Evolutionary conservation across 2,329 filamentous ascomycete species (phyloP).

Genomic region (Teratosphaeriaceae sp.): DNA sequence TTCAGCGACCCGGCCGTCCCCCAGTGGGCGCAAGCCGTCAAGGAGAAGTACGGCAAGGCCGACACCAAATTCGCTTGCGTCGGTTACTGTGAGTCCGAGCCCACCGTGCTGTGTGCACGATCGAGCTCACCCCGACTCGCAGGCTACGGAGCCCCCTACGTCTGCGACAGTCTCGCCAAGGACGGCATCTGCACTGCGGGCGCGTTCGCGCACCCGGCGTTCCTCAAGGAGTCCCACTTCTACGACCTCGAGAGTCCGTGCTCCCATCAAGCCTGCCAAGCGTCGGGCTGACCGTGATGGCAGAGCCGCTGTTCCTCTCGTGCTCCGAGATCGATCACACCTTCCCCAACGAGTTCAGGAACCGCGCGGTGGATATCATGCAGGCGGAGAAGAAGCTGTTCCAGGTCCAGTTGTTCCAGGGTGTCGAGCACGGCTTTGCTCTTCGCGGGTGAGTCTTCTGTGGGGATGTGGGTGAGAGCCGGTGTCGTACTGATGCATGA

Average conservation of each 20-base stretch:
- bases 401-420: constrained; percentile 28
- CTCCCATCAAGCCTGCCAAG: too few relatives aligned
- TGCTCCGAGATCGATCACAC: constrained; percentile 42
- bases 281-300: too few relatives aligned
- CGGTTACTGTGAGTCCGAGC: too few relatives aligned
- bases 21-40: constrained; percentile 14
- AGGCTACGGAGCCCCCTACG: constrained; percentile 33
- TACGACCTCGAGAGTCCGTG: constrained; percentile 29
- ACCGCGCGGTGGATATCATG: constrained; percentile 39
- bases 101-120: too few relatives aligned
- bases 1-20: constrained; percentile 9
- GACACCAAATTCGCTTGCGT: constrained; percentile 14
- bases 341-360: constrained; percentile 34
- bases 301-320: constrained; percentile 39
- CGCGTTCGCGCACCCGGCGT: constrained; percentile 47
- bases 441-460: constrained; percentile 32
- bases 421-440: constrained; percentile 31
- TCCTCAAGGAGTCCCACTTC: constrained; percentile 44
- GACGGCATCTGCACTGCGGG: constrained; percentile 34
- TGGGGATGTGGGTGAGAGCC: constrained; percentile 31
- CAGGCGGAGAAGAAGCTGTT: constrained; percentile 31
- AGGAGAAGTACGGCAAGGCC: constrained; percentile 10
- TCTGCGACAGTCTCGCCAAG: constrained; percentile 30
- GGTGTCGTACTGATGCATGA: not conserved
- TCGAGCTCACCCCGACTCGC: constrained; percentile 11